Evolutionary conservation across 2,329 filamentous ascomycete species (phyloP), one percentile per base, ranked within the genome.

Genomic region (Capronia epimyces): DNA sequence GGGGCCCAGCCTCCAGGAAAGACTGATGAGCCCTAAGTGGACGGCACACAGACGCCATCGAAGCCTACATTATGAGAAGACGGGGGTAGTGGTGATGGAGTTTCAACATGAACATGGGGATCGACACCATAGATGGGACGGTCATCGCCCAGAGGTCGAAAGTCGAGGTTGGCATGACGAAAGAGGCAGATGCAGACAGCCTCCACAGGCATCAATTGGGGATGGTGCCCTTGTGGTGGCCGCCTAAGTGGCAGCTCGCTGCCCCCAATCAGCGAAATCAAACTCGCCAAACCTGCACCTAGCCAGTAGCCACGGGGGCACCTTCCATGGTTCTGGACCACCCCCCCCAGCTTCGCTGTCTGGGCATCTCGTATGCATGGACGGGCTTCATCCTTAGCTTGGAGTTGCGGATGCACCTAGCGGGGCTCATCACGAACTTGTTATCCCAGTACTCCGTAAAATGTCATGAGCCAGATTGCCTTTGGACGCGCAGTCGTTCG

Each of bases 111-210:
- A 37, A 49, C 46, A 47, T 49, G 45, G 34, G 16, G 49, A 49
- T 55, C 43, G 49, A 45, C 52, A 36, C 34, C 42, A 41, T 41
- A 36, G 46, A 40, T 29, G 47, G 25, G 47, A 24, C 25, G 20
- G 24, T 24, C 29, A 24, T 45, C 43, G 44, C 27, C 37, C 16
- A 40, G 42, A 29, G 44, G 12, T 21, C 25, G 21, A 15, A 15
- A 43, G 25, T 44, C 18, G 41, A 42, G 31, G 43, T 43, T 24
- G 40, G 12, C 22, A 55, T 52, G 52, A 55, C 49, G 52, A 55
- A 49, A 52, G 44, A 44, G 45, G 45, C 52, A 49, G 44, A 44
- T 16, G 36, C 16, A 29, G 48, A 18, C n/a, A 16, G 24, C 3
- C 20, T 43, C 21, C 18, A 20, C 9, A 34, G 15, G 18, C 12